Evolutionary conservation across 768 basidiomycete genomes (phyloP), one percentile per base, ranked within the genome.

Genomic region (Naganishia friedmannii): DNA sequence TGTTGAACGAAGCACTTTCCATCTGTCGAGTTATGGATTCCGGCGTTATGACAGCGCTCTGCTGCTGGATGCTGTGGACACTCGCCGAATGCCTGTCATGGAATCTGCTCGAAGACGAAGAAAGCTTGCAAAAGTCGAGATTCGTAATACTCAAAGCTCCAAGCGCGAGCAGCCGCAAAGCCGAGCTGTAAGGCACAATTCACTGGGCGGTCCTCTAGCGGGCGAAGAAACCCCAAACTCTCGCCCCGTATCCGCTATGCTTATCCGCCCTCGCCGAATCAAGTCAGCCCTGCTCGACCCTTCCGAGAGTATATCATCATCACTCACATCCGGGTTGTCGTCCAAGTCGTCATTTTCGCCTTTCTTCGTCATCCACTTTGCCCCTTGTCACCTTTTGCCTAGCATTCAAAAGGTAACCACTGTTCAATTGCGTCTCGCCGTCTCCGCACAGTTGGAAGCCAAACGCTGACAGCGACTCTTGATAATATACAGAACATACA

Each of bases 341-440:
- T 42, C 60, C 8, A 17, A 23, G 53, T 53, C n/a, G n/a, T 29
- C 29, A 17, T 17, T 23, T 6, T 53, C 53, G n/a, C 23, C 31
- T 23, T 55, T 17, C 32, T 19, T 19, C 48, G 48, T 51, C 48
- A 51, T 51, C 4, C 57, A 39, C 34, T 23, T 58, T 56, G 55
- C 28, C 32, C 54, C 28, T 7, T 3, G 19, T 56, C 54, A 63
- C 26, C 26, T 63, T 19, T 63, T 28, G 21, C 55, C 23, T 9
- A 63, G 15, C 48, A 66, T 66, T 66, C 65, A 66, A 51, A 66
- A 54, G 65, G 46, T 66, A 53, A 32, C n/a, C 17, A 26, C 29
- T 42, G 21, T 15, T 46, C 21, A 3, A 19, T 5, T 15, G 4
- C 31, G 17, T 2, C 34, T 15, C 34, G 34, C 15, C 55, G 34